A percentile compares a stretch with the other conserved stretches of the same genome.
These are phyloP conservation scores for Chaetoceros tenuissimus DNA, from an alignment of 108 stramenopile genomes.

Conservation along the genomic window DNA sequence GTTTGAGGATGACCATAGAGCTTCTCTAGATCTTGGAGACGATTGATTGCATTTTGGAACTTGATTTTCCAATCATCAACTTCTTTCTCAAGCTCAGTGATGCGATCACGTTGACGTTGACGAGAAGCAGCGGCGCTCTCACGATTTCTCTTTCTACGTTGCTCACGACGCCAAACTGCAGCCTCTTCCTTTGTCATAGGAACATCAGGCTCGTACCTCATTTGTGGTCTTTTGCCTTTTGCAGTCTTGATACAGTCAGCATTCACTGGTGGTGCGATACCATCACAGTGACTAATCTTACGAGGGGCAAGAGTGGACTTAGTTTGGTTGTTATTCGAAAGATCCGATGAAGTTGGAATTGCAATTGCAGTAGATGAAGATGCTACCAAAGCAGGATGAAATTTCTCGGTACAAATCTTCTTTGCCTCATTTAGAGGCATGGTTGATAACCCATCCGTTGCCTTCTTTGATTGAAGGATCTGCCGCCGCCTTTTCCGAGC, in stretches of 20 bases:
- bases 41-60: constrained; percentile 54
- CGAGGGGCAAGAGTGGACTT: background rate
- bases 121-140: constrained; percentile 78
- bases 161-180: constrained; percentile 73
- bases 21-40: constrained; percentile 14
- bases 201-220: constrained; percentile 78
- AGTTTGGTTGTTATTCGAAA: too few species aligned
- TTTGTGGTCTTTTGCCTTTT: constrained; percentile 56
- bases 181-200: constrained; percentile 79
- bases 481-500: too few species aligned
- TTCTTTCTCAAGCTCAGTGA: constrained; percentile 71
- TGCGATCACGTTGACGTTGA: constrained; percentile 64
- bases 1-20: background rate
- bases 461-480: too few species aligned
- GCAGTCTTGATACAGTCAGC: background rate
- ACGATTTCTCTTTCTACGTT: constrained; percentile 74
- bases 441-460: too few species aligned
- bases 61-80: constrained; percentile 62
- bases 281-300: background rate
- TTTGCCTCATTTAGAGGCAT: too few species aligned
- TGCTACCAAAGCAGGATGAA: too few species aligned
- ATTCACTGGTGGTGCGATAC: background rate
- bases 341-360: too few species aligned
- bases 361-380: too few species aligned
- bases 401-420: too few species aligned